Evolutionary conservation across 2,329 filamentous ascomycete genomes (phyloP), one percentile per base, ranked within the genome.

Genomic region (Davidsoniella australis): DNA sequence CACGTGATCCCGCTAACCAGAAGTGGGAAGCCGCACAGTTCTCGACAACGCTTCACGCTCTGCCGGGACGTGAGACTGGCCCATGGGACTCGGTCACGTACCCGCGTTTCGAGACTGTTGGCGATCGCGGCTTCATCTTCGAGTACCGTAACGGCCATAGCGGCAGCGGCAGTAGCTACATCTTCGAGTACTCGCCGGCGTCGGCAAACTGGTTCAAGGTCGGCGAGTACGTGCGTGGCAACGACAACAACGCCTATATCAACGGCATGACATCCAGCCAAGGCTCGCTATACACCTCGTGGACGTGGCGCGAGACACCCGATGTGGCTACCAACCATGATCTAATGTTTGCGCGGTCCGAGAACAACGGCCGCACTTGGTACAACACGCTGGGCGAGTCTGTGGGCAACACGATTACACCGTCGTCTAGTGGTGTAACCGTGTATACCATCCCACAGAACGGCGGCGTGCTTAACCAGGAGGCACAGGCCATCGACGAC

Each of bases 381-480:
- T 33, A 40, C 17, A 54, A 55, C 50, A 55, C 45, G 18, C 43
- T 50, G 8, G 55, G 53, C 24, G 42, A 33, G 4, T 4, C 33
- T 4, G 12, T 56, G 6, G 52, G 52, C 10, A 17, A 20, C 12
- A 17, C 24, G 3, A 8, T 47, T 3, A 47, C 45, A 4, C 5
- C 18, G 1, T 7, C 17, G 41, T 29, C 47, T 41, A 5, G 12
- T 1, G 46, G 49, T 0, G 46, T 51, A 8, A 45, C 46, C 14
- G 52, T 54, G n/a, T 53, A 47, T 38, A 37, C 48, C 8, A 47
- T 57, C 17, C 51, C 54, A 2, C 53, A 56, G 42, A 49, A 52
- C 43, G 53, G 51, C 49, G 53, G 53, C 6, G 53, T 56, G 43
- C 49, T 57, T n/a, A 57, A 57, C 49, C 55, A 57, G 45, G 55